Evolutionary conservation across 345 rosid species (phyloP).

Genomic region (Mercurialis annua): DNA sequence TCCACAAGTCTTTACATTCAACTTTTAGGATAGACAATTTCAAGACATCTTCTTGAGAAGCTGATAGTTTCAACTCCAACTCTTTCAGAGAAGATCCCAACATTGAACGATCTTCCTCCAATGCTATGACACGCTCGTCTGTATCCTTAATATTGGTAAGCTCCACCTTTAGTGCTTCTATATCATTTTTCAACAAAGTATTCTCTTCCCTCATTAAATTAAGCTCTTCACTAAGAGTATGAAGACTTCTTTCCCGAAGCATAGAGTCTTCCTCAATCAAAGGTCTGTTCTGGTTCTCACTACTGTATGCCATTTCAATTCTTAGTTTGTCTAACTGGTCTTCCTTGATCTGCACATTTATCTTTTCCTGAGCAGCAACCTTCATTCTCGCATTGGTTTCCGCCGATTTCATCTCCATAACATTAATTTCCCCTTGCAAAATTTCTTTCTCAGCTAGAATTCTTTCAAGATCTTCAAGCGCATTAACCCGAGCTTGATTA

Average conservation of each 20-base stretch:
- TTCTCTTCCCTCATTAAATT: constrained; percentile 63
- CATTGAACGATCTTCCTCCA: constrained; percentile 61
- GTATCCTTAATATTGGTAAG: constrained; percentile 50
- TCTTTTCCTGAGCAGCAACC: constrained; percentile 73
- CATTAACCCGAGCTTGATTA: constrained; percentile 71
- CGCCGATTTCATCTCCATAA: constrained; percentile 63
- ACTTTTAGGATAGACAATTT: constrained; percentile 60
- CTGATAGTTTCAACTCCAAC: constrained; percentile 62
- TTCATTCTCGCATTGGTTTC: constrained; percentile 87
- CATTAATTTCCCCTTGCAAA: constrained; percentile 68
- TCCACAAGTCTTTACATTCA: constrained; percentile 66
- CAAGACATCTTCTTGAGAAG: constrained; percentile 68
- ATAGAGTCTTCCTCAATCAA: constrained; percentile 25
- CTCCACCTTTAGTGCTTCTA: constrained; percentile 56
- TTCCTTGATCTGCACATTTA: constrained; percentile 64
- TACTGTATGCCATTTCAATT: constrained; percentile 46
- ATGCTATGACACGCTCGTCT: constrained; percentile 54
- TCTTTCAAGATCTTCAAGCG: constrained; percentile 65
- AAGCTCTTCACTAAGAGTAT: constrained; percentile 60
- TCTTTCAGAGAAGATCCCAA: constrained; percentile 68
- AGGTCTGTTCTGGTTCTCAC: constrained; percentile 23
- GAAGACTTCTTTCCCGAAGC: constrained; percentile 33
- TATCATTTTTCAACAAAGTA: constrained; percentile 53
- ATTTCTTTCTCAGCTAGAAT: constrained; percentile 71
- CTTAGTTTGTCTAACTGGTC: constrained; percentile 63